Conservation (phyloP, 305 asterid species). For the Fraxinus velutina region DNA sequence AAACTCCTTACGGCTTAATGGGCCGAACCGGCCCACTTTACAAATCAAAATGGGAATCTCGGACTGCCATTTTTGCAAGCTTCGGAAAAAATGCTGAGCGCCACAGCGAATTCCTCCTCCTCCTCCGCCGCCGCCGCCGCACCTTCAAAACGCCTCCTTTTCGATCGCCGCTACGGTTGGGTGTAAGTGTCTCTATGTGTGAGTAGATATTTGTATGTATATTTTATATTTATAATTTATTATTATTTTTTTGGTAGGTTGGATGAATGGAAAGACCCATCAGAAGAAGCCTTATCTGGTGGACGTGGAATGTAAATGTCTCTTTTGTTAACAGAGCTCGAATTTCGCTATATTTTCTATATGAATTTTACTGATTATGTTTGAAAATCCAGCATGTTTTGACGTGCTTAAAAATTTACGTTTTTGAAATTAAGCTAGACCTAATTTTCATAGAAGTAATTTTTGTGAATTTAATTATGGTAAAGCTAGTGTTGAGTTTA, state of each 20-base stretch:
- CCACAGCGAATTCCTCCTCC: conserved; percentile 20
- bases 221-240: not conserved
- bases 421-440: not conserved
- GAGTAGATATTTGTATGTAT: not conserved
- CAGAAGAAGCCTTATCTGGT: conserved; percentile 57
- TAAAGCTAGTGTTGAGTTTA: not conserved
- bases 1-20: not conserved
- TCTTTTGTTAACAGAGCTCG: not conserved
- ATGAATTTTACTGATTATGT: not conserved
- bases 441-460: not conserved
- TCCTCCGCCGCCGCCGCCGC: conserved; percentile 12
- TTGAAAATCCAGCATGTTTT: not conserved
- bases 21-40: not conserved
- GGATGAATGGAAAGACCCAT: conserved; percentile 56
- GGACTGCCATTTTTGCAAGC: not conserved
- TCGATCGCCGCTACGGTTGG: conserved; percentile 73
- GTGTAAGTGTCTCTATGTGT: conserved; percentile 33
- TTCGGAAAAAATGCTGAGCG: conserved; percentile 10
- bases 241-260: conserved; percentile 29
- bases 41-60: not conserved
- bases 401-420: not conserved
- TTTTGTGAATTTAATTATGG: not conserved
- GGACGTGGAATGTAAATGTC: conserved; percentile 62
- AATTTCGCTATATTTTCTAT: not conserved
- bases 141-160: conserved; percentile 44